Percentiles rank a stretch among this genome's conserved stretches.
Evolutionary conservation across 2,329 filamentous ascomycete genomes (phyloP).

Genomic region (Lizonia empirigonia): DNA sequence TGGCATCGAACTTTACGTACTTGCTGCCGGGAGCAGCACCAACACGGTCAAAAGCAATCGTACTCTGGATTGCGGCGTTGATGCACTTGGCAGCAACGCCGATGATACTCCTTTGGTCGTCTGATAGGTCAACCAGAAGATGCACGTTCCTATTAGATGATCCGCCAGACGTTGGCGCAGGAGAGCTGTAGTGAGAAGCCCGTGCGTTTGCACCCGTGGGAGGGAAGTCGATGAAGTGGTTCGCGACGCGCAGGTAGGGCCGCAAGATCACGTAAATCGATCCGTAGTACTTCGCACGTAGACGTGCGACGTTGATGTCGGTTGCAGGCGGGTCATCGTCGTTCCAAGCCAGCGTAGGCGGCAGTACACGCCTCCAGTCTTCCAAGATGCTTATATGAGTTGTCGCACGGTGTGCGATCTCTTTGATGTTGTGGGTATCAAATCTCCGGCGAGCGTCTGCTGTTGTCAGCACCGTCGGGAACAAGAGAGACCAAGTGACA

Average conservation of each 20-base stretch:
- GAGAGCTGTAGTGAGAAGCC: conserved; percentile 50
- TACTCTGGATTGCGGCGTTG: conserved; percentile 78
- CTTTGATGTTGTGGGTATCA: conserved; percentile 37
- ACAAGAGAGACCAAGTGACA: conserved; percentile 7
- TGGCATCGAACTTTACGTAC: conserved; percentile 57
- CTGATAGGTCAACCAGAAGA: conserved; percentile 35
- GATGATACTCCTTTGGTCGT: conserved; percentile 34
- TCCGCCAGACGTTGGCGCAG: conserved; percentile 47
- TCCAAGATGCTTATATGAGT: conserved; percentile 54
- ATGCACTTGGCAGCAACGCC: conserved; percentile 42
- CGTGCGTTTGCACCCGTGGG: conserved; percentile 51
- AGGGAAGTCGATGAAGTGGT: conserved; percentile 57
- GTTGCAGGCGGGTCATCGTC: conserved; percentile 72
- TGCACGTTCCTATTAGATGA: conserved; percentile 29
- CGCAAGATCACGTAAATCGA: conserved; percentile 88
- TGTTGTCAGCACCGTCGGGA: conserved; percentile 38
- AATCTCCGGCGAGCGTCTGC: conserved; percentile 42
- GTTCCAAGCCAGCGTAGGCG: conserved; percentile 62
- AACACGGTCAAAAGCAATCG: conserved; percentile 77
- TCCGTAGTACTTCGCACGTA: conserved; percentile 94
- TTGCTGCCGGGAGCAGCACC: conserved; percentile 30
- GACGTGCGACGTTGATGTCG: conserved; percentile 80
- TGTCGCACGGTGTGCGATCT: conserved; percentile 35
- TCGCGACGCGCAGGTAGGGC: conserved; percentile 69
- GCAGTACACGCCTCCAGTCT: conserved; percentile 60